Base-by-base conservation (phyloP, 202 grass and related monocot species). In the Tripidium arundinaceum region DNA sequence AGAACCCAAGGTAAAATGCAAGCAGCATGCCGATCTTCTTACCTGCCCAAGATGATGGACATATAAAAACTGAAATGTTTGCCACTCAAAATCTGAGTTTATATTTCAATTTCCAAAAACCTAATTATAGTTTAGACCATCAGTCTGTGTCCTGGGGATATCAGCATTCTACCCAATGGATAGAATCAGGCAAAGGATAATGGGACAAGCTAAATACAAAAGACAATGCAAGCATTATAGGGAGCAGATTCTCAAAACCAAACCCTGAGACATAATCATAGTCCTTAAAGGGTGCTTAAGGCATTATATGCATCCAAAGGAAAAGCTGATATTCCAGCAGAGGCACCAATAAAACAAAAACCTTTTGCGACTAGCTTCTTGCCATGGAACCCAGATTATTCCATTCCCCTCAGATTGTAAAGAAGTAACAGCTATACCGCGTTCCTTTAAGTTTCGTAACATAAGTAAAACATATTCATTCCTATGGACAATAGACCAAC, bases 91-190 rank as follows among this genome's bases (percentile, higher is more conserved):
- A 79, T 40, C 4, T 54, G 40, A 55, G 11, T 40, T 64, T 63
- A 33, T 16, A 54, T 72, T 72, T 50, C 27, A 77, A 47, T 40
- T 78, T 70, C 45, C 8, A 70, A 69, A 77, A 38, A 70, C 2
- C 1, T 11, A 21, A n/a, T 70, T n/a, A 60, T 47, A 66, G 29
- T 55, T 31, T 58, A 78, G 22, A 42, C 29, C 28, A 47, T 16
- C 65, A 37, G 0, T 3, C n/a, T n/a, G n/a, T n/a, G n/a, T n/a
- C n/a, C n/a, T n/a, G n/a, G n/a, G n/a, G n/a, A 60, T 61, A 61
- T 36, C 3, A 52, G 24, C 6, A 70, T 47, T 77, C 29, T 69
- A 13, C 38, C 29, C 26, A 76, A 62, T 34, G 26, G 43, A 12
- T 22, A 64, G 18, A 4, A 41, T 21, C 12, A 75, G 21, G 34